These are phyloP conservation scores for Colletotrichum trifolii DNA, from an alignment of 2,329 filamentous ascomycete genomes.

Conservation along the genomic window DNA sequence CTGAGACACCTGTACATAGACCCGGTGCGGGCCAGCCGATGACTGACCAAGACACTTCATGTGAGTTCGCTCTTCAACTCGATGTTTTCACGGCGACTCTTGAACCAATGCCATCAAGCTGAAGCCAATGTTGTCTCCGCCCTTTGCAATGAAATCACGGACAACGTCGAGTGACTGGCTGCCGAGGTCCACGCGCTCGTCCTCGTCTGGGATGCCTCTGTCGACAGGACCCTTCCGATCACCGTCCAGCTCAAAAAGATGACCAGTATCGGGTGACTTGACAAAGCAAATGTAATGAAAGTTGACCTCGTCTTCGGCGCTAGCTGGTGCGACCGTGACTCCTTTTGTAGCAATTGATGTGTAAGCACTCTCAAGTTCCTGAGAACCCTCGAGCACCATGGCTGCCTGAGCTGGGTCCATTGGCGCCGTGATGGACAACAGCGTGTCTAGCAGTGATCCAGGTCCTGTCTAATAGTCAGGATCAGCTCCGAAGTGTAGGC, in stretches of 20 bases:
- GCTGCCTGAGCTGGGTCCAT: slow-evolving; percentile 67
- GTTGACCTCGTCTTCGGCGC: slow-evolving; percentile 71
- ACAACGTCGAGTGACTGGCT: slow-evolving; percentile 68
- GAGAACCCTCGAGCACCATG: slow-evolving; percentile 71
- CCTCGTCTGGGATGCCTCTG: slow-evolving; percentile 51
- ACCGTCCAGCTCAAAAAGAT: slow-evolving; percentile 76
- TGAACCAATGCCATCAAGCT: slow-evolving; percentile 45
- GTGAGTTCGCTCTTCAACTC: neutral
- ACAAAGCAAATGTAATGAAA: slow-evolving; percentile 81
- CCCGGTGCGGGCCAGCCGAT: neutral
- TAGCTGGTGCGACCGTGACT: slow-evolving; percentile 69
- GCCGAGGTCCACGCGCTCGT: slow-evolving; percentile 61
- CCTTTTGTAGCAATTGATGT: slow-evolving; percentile 69
- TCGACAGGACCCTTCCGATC: slow-evolving; percentile 73
- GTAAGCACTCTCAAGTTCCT: slow-evolving; percentile 72
- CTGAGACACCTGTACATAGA: neutral
- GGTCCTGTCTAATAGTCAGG: slow-evolving; percentile 21
- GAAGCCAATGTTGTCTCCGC: slow-evolving; percentile 44
- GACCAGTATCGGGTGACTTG: slow-evolving; percentile 61
- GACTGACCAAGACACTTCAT: neutral
- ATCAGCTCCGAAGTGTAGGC: too few relatives aligned
- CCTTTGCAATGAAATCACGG: slow-evolving; percentile 42
- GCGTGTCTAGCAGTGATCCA: slow-evolving; percentile 54
- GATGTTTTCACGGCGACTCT: neutral
- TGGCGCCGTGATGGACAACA: slow-evolving; percentile 71